Evolutionary conservation across 306 rosid species (phyloP).

Genomic region (Purshia tridentata): DNA sequence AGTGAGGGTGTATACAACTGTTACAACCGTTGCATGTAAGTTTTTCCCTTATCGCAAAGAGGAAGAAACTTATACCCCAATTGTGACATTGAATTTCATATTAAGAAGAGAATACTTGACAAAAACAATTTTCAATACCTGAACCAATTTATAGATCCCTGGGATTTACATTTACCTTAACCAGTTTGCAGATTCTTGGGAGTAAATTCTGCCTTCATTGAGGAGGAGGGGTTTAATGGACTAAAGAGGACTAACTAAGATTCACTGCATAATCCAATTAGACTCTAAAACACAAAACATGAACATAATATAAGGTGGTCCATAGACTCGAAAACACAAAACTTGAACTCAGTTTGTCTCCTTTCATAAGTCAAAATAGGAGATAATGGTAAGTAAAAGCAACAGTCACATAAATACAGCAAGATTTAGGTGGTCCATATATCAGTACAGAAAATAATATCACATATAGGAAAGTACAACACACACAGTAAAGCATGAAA

Average conservation of each 20-base stretch:
- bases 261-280: background rate
- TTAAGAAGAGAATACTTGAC: background rate
- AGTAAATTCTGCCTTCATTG: too few relatives aligned
- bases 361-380: background rate
- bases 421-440: too few relatives aligned
- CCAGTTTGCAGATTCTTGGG: background rate
- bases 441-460: too few relatives aligned
- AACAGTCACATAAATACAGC: too few relatives aligned
- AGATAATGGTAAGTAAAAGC: too few relatives aligned
- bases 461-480: too few relatives aligned
- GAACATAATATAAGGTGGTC: too few relatives aligned
- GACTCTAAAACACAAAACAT: background rate
- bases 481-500: background rate
- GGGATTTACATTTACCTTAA: too few relatives aligned
- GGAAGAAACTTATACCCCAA: background rate
- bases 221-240: too few relatives aligned
- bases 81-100: background rate
- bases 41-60: background rate
- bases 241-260: background rate
- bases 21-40: too few relatives aligned
- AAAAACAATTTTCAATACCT: background rate
- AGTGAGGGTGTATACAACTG: too few relatives aligned
- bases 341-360: background rate
- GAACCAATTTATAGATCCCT: background rate
- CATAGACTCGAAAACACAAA: background rate